Conservation (phyloP, 257 asterid species). For the Solanum pimpinellifolium region DNA sequence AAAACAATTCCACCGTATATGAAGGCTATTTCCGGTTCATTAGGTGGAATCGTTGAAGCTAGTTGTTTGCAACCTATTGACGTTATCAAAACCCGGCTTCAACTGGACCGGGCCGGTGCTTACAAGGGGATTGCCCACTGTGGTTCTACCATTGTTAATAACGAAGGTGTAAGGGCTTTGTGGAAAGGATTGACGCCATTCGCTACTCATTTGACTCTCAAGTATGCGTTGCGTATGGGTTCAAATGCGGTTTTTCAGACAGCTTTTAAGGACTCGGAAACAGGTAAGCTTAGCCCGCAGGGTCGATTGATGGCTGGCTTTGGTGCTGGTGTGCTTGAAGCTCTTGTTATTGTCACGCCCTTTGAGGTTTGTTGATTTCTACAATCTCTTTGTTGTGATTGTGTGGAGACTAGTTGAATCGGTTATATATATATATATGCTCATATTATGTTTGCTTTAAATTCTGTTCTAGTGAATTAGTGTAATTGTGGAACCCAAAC, state of each 20-base stretch:
- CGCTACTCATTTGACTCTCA: constrained; percentile 85
- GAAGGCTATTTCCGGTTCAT: constrained; percentile 88
- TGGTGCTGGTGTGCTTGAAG: constrained; percentile 99
- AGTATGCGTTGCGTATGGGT: constrained; percentile 94
- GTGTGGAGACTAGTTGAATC: not conserved
- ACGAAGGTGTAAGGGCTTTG: constrained; percentile 76
- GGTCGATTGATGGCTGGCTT: constrained; percentile 82
- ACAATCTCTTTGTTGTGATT: not conserved
- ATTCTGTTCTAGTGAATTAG: not conserved
- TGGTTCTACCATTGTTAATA: constrained; percentile 51
- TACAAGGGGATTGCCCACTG: constrained; percentile 85
- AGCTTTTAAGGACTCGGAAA: constrained; percentile 64
- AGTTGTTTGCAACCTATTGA: constrained; percentile 89
- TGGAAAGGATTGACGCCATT: constrained; percentile 99
- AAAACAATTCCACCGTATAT: constrained; percentile 69
- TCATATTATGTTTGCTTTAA: not conserved
- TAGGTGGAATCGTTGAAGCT: constrained; percentile 90
- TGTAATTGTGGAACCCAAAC: not conserved
- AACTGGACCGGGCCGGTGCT: constrained; percentile 73
- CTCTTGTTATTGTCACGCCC: constrained; percentile 88
- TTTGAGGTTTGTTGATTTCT: constrained; percentile 57
- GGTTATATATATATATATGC: not conserved
- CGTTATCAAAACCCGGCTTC: constrained; percentile 94
- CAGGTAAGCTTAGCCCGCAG: constrained; percentile 66
- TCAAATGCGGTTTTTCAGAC: constrained; percentile 84